Conservation (phyloP, 2,329 filamentous ascomycete species). For the Plenodomus biglobosus region DNA sequence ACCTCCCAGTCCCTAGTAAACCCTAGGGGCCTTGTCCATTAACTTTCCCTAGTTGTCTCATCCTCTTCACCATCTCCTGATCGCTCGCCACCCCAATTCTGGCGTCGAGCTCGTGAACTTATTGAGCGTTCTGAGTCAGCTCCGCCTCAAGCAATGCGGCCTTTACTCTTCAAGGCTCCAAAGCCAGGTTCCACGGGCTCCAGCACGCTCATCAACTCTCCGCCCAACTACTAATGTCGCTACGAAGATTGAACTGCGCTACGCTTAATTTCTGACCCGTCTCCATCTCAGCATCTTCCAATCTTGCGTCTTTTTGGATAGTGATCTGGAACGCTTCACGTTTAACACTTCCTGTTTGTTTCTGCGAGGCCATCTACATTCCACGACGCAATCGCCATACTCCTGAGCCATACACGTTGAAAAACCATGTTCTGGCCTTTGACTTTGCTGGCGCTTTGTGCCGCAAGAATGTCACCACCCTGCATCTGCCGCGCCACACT, state of each 20-base stretch:
- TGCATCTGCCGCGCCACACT: slow-evolving; percentile 14
- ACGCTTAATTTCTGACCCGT: slow-evolving; percentile 26
- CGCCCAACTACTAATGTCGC: slow-evolving; percentile 34
- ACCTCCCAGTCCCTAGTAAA: slow-evolving; percentile 34
- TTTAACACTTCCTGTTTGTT: background rate
- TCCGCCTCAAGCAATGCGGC: slow-evolving; percentile 17
- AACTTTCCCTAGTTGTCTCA: slow-evolving; percentile 29
- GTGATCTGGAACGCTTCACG: too few species aligned
- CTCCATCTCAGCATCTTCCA: slow-evolving; percentile 21
- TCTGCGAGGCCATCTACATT: too few species aligned
- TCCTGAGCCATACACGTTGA: slow-evolving; percentile 9
- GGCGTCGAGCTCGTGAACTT: slow-evolving; percentile 2
- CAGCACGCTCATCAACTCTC: slow-evolving; percentile 34
- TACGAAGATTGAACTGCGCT: slow-evolving; percentile 36
- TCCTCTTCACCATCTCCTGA: slow-evolving; percentile 20
- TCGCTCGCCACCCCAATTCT: slow-evolving; percentile 7
- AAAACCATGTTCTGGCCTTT: slow-evolving; percentile 14
- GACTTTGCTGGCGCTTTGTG: too few species aligned
- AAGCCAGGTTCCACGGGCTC: slow-evolving; percentile 29
- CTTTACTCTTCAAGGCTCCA: slow-evolving; percentile 18
- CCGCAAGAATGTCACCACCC: slow-evolving; percentile 30
- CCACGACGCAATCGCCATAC: too few species aligned
- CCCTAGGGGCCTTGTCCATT: slow-evolving; percentile 21
- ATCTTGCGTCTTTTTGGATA: too few species aligned
- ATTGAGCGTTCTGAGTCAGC: slow-evolving; percentile 9